Evolutionary conservation across 2,329 filamentous ascomycete genomes (phyloP), one percentile per base, ranked within the genome.

Genomic region (Nemania diffusa): DNA sequence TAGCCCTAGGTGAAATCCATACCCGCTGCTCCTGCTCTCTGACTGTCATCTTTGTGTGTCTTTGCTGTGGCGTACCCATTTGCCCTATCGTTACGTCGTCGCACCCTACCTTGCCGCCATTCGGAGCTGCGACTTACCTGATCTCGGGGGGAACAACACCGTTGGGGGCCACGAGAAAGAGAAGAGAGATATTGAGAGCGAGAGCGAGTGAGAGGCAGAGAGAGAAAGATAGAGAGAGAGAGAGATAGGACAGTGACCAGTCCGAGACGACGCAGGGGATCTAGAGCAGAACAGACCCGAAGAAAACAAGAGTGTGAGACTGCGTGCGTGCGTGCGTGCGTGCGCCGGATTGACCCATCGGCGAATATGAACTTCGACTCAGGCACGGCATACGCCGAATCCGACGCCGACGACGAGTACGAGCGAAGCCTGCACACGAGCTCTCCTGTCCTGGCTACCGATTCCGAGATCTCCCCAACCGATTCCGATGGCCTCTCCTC

Each of bases 331-430:
- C 13, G 46, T 27, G 13, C 13, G 46, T 27, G 20, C 15, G 20
- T 24, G 11, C 4, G 22, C 6, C 5, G 6, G 44, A 50, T 27
- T 24, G 46, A 50, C 15, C n/a, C 46, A 50, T 50, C 46, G 20
- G 46, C 24, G 52, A 77, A 75, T 63, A 88, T 88, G 87, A 87
- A 85, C 78, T 90, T 90, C 81, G 87, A 88, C 75, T 84, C 85
- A 70, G 88, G 88, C 76, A 90, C 88, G 72, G 88, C 89, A 68
- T 94, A 93, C 79, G 89, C 92, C 78, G 92, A 93, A 81, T 93
- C 89, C 72, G 92, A 93, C 77, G 91, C 91, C 74, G 92, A 93
- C 81, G 92, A 94, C 81, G 92, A 94, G 83, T 93, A 93, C 79
- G 91, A 94, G 84, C 85, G 90, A 77, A 90, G 89, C 79, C 84